phyloP scores from a whole-genome alignment of 176 grass and related monocot species.

The Secale cereale region DNA sequence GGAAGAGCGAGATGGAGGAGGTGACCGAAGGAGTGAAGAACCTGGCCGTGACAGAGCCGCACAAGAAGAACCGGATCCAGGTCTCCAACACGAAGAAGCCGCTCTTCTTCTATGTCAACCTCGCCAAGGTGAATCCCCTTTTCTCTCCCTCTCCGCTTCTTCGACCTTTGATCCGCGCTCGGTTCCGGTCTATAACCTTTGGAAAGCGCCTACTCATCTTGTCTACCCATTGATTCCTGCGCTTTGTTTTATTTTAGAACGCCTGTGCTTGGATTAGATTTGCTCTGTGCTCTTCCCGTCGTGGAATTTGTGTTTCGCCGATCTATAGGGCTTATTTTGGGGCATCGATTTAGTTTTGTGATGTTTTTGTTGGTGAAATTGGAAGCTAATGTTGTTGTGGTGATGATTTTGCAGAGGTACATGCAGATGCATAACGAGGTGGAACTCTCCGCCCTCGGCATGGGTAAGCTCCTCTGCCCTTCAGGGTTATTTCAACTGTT shows the following conservation, averaged over 20 bases:
- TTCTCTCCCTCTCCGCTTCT: neutral
- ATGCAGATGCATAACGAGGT: constrained; percentile 93
- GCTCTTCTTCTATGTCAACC: constrained; percentile 25
- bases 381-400: constrained; percentile 1
- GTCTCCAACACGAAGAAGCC: constrained; percentile 95
- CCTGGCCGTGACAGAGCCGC: constrained; percentile 55
- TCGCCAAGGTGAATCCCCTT: constrained; percentile 60
- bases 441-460: constrained; percentile 93
- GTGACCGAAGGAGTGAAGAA: constrained; percentile 84
- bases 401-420: constrained; percentile 73
- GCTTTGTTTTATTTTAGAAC: neutral
- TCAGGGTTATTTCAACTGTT: neutral
- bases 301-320: neutral
- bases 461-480: constrained; percentile 51
- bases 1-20: constrained; percentile 53
- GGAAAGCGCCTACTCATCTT: neutral
- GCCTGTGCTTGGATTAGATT: neutral
- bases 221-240: neutral
- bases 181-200: constrained; percentile 11
- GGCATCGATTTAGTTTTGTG: neutral
- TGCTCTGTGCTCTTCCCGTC: neutral
- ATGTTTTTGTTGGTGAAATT: neutral
- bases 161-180: neutral
- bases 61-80: constrained; percentile 91
- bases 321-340: neutral